phyloP scores from a whole-genome alignment of 2,329 filamentous ascomycete species.

The Penicillium corylophilum region DNA sequence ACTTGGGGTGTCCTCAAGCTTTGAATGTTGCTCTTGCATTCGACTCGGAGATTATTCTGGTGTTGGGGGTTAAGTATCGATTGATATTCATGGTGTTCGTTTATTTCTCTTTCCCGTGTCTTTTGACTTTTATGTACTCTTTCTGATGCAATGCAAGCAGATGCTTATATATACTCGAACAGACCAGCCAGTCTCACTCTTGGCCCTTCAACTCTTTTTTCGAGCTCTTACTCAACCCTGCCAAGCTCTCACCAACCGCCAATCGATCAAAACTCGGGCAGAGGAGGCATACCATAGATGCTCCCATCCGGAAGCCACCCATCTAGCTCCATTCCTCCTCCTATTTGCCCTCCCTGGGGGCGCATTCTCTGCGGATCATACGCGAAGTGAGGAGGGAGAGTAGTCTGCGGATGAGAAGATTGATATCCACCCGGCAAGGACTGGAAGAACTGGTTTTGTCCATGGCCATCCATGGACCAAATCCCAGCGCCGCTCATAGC shows the following conservation, averaged over 20 bases:
- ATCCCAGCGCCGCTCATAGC: constrained; percentile 19
- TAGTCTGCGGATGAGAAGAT: constrained; percentile 17
- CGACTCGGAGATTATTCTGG: not conserved
- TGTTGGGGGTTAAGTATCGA: not conserved
- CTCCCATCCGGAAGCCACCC: constrained; percentile 33
- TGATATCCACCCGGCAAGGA: constrained; percentile 19
- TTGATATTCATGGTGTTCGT: constrained; percentile 1
- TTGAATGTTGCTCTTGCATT: too few species aligned
- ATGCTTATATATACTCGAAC: not conserved
- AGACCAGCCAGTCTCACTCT: not conserved
- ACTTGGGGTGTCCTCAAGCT: not conserved
- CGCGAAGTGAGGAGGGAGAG: constrained; percentile 23
- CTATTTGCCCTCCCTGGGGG: constrained; percentile 13
- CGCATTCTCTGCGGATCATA: constrained; percentile 23
- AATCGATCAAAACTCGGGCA: constrained; percentile 27
- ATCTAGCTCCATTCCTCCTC: constrained; percentile 30
- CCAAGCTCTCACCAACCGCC: not conserved
- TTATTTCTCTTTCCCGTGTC: not conserved
- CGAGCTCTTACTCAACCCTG: not conserved
- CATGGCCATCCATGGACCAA: constrained; percentile 25
- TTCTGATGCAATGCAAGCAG: not conserved
- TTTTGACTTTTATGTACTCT: not conserved
- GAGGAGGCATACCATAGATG: constrained; percentile 28
- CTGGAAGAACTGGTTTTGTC: constrained; percentile 14
- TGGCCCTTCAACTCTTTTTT: not conserved